A percentile compares a stretch with the other conserved stretches of the same genome.
These are phyloP conservation scores for Xylaria curta DNA, from an alignment of 495 filamentous ascomycete species.

Conservation along the genomic window DNA sequence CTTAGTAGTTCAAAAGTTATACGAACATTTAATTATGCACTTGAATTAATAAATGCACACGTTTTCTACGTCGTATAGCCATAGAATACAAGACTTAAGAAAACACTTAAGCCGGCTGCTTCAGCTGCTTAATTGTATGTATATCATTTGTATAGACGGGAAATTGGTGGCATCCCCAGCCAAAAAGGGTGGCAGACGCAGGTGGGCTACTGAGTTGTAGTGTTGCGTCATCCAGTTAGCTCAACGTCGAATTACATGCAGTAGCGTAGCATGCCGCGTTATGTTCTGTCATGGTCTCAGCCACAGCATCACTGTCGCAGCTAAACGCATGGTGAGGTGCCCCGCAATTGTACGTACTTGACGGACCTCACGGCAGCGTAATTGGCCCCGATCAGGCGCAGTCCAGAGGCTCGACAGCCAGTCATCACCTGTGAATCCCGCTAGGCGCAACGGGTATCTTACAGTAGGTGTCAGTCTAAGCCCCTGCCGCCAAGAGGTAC, in stretches of 20 bases:
- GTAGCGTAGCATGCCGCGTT: conserved; percentile 11
- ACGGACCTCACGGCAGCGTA: not conserved
- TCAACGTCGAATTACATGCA: conserved; percentile 7
- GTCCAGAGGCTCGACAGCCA: not conserved
- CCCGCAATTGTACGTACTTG: conserved; percentile 7
- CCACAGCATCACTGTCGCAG: conserved; percentile 1
- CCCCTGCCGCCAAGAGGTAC: not conserved
- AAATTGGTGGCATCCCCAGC: no score
- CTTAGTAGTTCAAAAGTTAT: no score
- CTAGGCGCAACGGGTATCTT: conserved; percentile 5
- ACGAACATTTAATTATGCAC: no score
- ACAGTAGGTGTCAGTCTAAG: not conserved
- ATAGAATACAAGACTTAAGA: no score
- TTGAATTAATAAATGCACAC: no score
- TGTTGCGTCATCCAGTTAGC: conserved; percentile 1
- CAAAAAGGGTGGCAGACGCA: no score
- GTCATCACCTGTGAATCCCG: not conserved
- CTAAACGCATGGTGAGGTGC: not conserved
- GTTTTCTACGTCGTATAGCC: no score
- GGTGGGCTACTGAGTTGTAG: not conserved
- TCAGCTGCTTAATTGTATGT: no score
- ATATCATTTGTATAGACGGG: no score
- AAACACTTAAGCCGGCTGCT: no score
- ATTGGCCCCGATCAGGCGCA: conserved; percentile 8
- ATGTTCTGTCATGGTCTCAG: not conserved